These are phyloP conservation scores for Avena insularis DNA, from an alignment of 176 grass and related monocot genomes.

Conservation along the genomic window DNA sequence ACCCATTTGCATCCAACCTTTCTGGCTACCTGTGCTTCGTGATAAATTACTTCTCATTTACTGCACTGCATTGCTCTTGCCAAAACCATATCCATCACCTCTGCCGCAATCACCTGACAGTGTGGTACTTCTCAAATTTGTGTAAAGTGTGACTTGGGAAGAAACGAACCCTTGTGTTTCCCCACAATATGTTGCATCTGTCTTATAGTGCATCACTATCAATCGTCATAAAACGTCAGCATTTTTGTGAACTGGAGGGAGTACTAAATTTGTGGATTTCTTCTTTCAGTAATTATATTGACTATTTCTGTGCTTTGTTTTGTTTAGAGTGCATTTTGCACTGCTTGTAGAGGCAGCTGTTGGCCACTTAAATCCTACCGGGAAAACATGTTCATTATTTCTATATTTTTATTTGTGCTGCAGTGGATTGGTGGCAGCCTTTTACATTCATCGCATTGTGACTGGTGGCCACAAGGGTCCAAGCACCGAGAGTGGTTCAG, in stretches of 20 bases:
- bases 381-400: not conserved
- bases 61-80: not conserved
- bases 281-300: slow-evolving; percentile 24
- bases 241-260: not conserved
- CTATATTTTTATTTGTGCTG: slow-evolving; percentile 39
- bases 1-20: not conserved
- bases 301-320: not conserved
- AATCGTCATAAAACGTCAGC: not conserved
- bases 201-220: not conserved
- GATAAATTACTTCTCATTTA: slow-evolving; percentile 29
- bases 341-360: not conserved
- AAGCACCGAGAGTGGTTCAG: slow-evolving; percentile 36
- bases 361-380: not conserved
- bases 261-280: not conserved
- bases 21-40: not conserved
- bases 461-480: slow-evolving; percentile 33
- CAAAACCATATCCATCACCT: slow-evolving; percentile 9
- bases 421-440: slow-evolving; percentile 60
- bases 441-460: slow-evolving; percentile 57
- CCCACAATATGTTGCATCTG: not conserved
- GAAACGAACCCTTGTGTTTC: not conserved
- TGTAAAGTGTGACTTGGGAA: not conserved
- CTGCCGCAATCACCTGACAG: not conserved
- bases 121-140: too few relatives aligned
- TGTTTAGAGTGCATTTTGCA: not conserved